A percentile compares a stretch with the other conserved stretches of the same genome.
These are phyloP conservation scores for Fusarium odoratissimum DNA, from an alignment of 2,329 filamentous ascomycete species.

Conservation along the genomic window DNA sequence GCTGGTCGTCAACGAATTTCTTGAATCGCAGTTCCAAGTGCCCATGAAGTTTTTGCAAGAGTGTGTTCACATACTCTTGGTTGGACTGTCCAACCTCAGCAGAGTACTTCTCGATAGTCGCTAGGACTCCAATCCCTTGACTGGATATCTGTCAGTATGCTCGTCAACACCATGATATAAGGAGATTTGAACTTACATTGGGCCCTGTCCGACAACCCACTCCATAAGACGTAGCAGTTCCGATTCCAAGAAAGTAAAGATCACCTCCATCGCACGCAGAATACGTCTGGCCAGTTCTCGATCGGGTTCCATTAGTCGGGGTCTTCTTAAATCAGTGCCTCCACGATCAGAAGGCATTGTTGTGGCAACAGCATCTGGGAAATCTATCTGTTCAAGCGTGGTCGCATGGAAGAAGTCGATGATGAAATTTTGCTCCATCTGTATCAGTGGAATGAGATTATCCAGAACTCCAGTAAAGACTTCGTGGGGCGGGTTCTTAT, in stretches of 20 bases:
- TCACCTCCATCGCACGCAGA: conserved; percentile 86
- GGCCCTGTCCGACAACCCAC: conserved; percentile 84
- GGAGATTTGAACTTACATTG: conserved; percentile 70
- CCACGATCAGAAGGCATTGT: conserved; percentile 74
- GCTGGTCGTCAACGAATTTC: conserved; percentile 93
- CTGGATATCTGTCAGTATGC: conserved; percentile 56
- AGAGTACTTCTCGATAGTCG: conserved; percentile 82
- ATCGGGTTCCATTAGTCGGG: conserved; percentile 88
- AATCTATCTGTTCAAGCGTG: conserved; percentile 84
- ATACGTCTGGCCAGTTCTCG: conserved; percentile 86
- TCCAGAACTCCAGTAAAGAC: conserved; percentile 84
- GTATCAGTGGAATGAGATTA: conserved; percentile 83
- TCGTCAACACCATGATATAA: neutral
- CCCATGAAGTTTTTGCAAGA: conserved; percentile 82
- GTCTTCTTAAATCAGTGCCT: conserved; percentile 77
- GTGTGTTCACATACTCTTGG: conserved; percentile 87
- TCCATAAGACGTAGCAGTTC: conserved; percentile 85
- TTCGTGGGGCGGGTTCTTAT: conserved; percentile 79
- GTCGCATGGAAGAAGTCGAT: conserved; percentile 97
- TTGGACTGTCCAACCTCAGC: conserved; percentile 86
- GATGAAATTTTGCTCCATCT: conserved; percentile 96
- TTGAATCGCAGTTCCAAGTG: conserved; percentile 80
- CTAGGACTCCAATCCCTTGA: conserved; percentile 90
- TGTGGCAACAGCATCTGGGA: conserved; percentile 80
- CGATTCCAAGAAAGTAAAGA: conserved; percentile 83